These are phyloP conservation scores for Acer yangbiense DNA, from an alignment of 345 rosid species.

Conservation along the genomic window DNA sequence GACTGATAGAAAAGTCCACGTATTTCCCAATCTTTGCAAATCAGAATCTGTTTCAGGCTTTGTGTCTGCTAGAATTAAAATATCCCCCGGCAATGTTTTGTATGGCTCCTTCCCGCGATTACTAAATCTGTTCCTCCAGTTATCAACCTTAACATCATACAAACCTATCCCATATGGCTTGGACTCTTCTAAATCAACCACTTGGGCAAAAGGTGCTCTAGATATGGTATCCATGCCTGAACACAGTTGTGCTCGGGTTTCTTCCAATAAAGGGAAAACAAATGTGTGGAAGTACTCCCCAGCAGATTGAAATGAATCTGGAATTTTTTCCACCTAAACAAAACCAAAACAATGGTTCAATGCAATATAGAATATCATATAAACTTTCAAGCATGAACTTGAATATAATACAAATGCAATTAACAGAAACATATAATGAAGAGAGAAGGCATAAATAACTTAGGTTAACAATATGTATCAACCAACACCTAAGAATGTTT, in stretches of 20 bases:
- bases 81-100: slow-evolving; percentile 45
- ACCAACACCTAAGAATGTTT: neutral
- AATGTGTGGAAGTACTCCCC: slow-evolving; percentile 30
- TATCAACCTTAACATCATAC: slow-evolving; percentile 29
- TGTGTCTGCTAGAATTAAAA: slow-evolving; percentile 34
- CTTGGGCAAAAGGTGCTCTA: slow-evolving; percentile 37
- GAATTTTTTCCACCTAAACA: slow-evolving; percentile 40
- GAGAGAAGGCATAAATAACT: neutral
- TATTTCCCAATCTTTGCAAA: slow-evolving; percentile 30
- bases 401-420: neutral
- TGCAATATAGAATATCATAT: neutral
- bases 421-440: neutral
- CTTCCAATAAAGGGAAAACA: slow-evolving; percentile 44
- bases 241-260: slow-evolving; percentile 36
- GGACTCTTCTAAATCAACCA: neutral
- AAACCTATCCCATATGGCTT: neutral
- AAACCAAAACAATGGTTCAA: neutral
- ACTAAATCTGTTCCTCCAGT: slow-evolving; percentile 36
- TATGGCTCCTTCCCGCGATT: slow-evolving; percentile 30
- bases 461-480: neutral
- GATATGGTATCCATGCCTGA: slow-evolving; percentile 38
- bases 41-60: slow-evolving; percentile 42
- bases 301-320: slow-evolving; percentile 31
- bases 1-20: slow-evolving; percentile 33
- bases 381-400: neutral